A percentile compares a stretch with the other conserved stretches of the same genome.
phyloP scores from a whole-genome alignment of 2,329 filamentous ascomycete genomes.

The Colletotrichum tabaci region DNA sequence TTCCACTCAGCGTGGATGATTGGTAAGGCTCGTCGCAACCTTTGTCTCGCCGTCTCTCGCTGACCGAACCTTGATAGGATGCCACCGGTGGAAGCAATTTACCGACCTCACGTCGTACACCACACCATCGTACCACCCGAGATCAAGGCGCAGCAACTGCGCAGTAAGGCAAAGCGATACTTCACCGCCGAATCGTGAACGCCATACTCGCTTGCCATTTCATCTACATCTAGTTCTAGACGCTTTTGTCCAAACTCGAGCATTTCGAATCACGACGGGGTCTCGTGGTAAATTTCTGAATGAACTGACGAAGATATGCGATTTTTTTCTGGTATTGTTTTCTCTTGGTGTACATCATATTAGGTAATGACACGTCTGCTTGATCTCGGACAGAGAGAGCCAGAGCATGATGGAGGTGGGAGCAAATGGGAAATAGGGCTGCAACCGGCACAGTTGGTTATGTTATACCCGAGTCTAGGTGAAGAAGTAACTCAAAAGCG shows the following conservation, averaged over 20 bases:
- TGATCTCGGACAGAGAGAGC: background rate
- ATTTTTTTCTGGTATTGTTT: background rate
- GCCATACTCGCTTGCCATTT: background rate
- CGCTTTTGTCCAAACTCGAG: background rate
- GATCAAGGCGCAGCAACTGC: constrained; percentile 77
- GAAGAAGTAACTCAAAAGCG: constrained; percentile 8
- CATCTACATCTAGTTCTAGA: background rate
- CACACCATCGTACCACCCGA: constrained; percentile 82
- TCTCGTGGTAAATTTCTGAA: background rate
- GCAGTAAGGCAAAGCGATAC: constrained; percentile 79
- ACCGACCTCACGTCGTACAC: constrained; percentile 93
- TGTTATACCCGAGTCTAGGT: constrained; percentile 25
- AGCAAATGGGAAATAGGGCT: background rate
- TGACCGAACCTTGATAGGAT: constrained; percentile 66
- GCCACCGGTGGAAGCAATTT: constrained; percentile 90
- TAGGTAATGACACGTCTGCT: background rate
- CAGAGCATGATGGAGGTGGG: background rate
- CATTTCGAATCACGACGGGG: no score
- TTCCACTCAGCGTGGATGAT: constrained; percentile 90
- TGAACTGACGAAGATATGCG: constrained; percentile 35
- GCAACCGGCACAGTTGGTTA: constrained; percentile 2
- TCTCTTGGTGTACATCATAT: constrained; percentile 7
- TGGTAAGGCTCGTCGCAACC: constrained; percentile 66
- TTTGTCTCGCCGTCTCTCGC: constrained; percentile 41
- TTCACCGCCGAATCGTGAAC: constrained; percentile 74